Base-by-base conservation (phyloP, 306 rosid genomes). In the Trifolium fragiferum region DNA sequence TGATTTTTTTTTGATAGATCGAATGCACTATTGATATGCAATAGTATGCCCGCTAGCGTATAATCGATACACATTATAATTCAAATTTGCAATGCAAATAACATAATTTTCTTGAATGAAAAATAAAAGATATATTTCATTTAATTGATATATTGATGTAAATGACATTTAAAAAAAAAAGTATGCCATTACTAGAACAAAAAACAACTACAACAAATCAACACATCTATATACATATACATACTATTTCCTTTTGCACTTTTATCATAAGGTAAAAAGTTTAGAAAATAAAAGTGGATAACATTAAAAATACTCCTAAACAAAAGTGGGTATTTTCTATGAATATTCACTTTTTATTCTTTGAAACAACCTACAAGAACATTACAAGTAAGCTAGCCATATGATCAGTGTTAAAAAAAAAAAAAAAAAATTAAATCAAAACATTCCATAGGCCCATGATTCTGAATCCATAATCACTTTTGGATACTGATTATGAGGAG, bases 401-500 rank as follows among this genome's bases (percentile, higher is more conserved):
- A 15, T 53, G 50, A 38, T 65, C 71, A 66, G 20, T 12, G 15
- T 41, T 59, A 13, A 13, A 7, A 25, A 12, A 25, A 10, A 43
- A 32, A 16, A 25, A 10, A 53, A 33, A 16, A 16, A 14, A 4
- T 4, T 19, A 16, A 69, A 35, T 86, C 78, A 84, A 81, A 87
- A 81, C 43, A 82, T 77, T 0, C 80, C 85, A 76, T 76, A 76
- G 5, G 74, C 75, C 89, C 92, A 90, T 58, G 81, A 79, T 65
- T 87, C 84, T 72, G 85, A 82, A 75, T 76, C 89, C 88, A 83
- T 76, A 63, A 80, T 74, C 74, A 72, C 73, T 83, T 50, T 81
- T 62, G 78, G 83, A 78, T 61, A 35, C 72, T 80, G 91, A 82
- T 19, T 79, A 27, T 69, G 55, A 61, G 86, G 37, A 72, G 80